phyloP scores from a whole-genome alignment of 2,329 filamentous ascomycete species.

The Aspergillus sp. region DNA sequence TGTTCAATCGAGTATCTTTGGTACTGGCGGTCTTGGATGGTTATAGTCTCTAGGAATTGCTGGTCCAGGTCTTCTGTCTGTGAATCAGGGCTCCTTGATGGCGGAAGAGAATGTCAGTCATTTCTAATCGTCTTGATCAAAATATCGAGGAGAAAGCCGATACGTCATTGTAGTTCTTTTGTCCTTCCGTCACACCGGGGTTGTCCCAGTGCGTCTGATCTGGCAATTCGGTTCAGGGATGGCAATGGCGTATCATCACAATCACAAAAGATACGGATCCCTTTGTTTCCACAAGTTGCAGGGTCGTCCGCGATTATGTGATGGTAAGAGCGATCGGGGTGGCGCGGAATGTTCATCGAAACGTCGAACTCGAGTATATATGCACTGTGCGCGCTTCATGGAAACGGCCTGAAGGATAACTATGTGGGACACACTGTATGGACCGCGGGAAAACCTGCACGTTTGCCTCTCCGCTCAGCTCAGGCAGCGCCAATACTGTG shows the following conservation, averaged over 20 bases:
- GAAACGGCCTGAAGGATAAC: conserved; percentile 15
- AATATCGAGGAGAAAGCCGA: conserved; percentile 7
- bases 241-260: conserved; percentile 2
- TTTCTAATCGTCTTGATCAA: conserved; percentile 2
- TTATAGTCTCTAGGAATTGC: conserved; percentile 51
- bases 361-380: conserved; percentile 13
- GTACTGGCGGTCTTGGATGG: conserved; percentile 56
- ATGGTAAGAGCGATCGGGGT: conserved; percentile 20
- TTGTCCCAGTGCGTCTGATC: not conserved
- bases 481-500: conserved; percentile 7
- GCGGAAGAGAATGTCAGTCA: conserved; percentile 19
- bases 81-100: conserved; percentile 36
- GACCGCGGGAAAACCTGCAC: conserved; percentile 14
- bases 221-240: conserved; percentile 4
- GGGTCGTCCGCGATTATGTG: conserved; percentile 14
- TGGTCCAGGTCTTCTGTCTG: conserved; percentile 48
- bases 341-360: conserved; percentile 10
- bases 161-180: conserved; percentile 24
- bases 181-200: not conserved
- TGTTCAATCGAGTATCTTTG: conserved; percentile 60
- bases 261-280: not conserved
- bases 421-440: conserved; percentile 22
- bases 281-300: not conserved
- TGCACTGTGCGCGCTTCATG: conserved; percentile 15
- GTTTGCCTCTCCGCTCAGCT: conserved; percentile 7